A percentile compares a stretch with the other conserved stretches of the same genome.
Conservation (phyloP, 2,329 filamentous ascomycete species). For the Aureobasidium sp. region DNA sequence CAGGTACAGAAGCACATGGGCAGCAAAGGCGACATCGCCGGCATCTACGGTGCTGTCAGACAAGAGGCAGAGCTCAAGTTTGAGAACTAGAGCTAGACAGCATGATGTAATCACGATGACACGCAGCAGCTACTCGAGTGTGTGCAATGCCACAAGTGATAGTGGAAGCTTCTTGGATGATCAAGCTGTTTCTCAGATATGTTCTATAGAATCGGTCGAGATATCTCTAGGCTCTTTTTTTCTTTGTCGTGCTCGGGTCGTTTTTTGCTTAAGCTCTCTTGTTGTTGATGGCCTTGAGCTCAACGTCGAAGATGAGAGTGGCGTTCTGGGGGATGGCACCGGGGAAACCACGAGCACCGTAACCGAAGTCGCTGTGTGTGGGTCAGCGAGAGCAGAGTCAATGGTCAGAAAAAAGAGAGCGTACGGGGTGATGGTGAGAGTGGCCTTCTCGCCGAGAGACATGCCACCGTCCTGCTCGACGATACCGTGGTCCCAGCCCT, state of each 20-base stretch:
- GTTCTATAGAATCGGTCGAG: background rate
- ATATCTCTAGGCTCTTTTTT: constrained; percentile 3
- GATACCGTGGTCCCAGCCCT: constrained; percentile 67
- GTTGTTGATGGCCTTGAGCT: constrained; percentile 58
- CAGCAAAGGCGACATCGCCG: constrained; percentile 68
- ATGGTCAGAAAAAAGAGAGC: constrained; percentile 23
- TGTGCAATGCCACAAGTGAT: too few species aligned
- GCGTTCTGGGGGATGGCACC: constrained; percentile 68
- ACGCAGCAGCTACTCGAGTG: background rate
- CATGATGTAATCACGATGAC: background rate
- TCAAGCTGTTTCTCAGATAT: background rate
- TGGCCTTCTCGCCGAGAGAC: constrained; percentile 85
- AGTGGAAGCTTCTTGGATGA: background rate
- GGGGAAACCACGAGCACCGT: constrained; percentile 64
- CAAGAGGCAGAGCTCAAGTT: constrained; percentile 67
- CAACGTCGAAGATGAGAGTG: constrained; percentile 71
- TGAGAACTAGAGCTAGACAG: constrained; percentile 37
- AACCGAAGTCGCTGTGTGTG: constrained; percentile 53
- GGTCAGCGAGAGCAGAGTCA: background rate
- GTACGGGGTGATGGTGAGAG: constrained; percentile 72
- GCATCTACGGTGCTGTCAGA: constrained; percentile 74
- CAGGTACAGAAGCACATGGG: constrained; percentile 64
- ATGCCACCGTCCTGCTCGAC: constrained; percentile 50
- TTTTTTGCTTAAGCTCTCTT: constrained; percentile 35
- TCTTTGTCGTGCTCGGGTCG: background rate